Evolutionary conservation across 164 flowering plant genomes (phyloP).

Genomic region (Annona cherimola): DNA sequence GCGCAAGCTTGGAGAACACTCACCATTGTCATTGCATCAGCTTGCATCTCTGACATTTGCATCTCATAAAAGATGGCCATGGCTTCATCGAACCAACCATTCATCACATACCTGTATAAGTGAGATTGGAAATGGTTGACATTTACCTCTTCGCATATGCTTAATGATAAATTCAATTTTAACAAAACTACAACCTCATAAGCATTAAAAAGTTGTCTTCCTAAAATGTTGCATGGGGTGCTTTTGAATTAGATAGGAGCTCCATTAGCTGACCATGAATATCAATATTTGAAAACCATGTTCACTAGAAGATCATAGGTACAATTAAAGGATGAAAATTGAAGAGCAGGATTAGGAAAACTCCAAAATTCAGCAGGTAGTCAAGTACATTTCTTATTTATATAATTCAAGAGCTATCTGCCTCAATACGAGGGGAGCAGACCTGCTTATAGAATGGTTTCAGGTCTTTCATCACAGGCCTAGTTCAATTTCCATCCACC

Average conservation of each 20-base stretch:
- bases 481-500: background rate
- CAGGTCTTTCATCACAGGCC: background rate
- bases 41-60: conserved; percentile 1
- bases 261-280: background rate
- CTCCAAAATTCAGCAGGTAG: background rate
- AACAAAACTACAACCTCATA: background rate
- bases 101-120: conserved; percentile 9
- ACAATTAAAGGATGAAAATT: background rate
- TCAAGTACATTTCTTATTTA: background rate
- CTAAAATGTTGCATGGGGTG: background rate
- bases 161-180: too few species aligned
- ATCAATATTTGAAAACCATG: background rate
- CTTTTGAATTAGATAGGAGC: background rate
- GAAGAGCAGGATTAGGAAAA: background rate
- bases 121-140: background rate
- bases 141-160: background rate
- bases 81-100: conserved; percentile 17
- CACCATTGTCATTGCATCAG: conserved; percentile 18
- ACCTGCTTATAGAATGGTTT: background rate
- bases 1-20: conserved; percentile 17
- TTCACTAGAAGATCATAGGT: background rate
- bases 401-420: background rate
- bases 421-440: background rate
- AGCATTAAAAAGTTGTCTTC: background rate
- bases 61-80: conserved; percentile 15